A percentile compares a stretch with the other conserved stretches of the same genome.
Evolutionary conservation across 2,329 filamentous ascomycete genomes (phyloP).

Genomic region (Exophiala spinifera): DNA sequence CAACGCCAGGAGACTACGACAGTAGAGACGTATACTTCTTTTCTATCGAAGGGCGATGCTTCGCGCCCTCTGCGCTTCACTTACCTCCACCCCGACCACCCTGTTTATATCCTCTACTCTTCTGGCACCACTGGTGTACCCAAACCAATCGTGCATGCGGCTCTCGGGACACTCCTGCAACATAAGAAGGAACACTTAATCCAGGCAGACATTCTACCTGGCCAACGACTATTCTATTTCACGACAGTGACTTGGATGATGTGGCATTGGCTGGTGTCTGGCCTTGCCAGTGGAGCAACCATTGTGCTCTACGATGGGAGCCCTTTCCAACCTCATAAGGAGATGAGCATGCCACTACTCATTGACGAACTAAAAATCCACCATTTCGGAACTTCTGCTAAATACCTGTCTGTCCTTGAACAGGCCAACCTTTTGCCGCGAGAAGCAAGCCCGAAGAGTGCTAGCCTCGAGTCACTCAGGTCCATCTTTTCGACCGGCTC

Average conservation of each 20-base stretch:
- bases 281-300: constrained; percentile 76
- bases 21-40: constrained; percentile 43
- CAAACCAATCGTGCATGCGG: constrained; percentile 92
- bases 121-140: constrained; percentile 84
- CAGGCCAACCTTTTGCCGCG: constrained; percentile 66
- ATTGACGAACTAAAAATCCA: constrained; percentile 79
- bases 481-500: constrained; percentile 95
- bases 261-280: constrained; percentile 96
- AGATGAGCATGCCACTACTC: constrained; percentile 77
- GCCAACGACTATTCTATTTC: constrained; percentile 82
- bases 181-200: constrained; percentile 96
- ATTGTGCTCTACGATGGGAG: constrained; percentile 89
- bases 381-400: constrained; percentile 91
- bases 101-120: constrained; percentile 90
- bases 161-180: constrained; percentile 84
- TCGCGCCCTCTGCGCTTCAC: constrained; percentile 59
- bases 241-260: constrained; percentile 99
- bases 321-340: constrained; percentile 75
- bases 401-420: constrained; percentile 88
- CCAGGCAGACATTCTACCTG: constrained; percentile 73
- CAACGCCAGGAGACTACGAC: constrained; percentile 36
- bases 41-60: constrained; percentile 45
- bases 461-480: constrained; percentile 55
- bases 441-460: constrained; percentile 44
- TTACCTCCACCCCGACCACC: constrained; percentile 78